Evolutionary conservation across 306 rosid species (phyloP).

Genomic region (Rosa chinensis): DNA sequence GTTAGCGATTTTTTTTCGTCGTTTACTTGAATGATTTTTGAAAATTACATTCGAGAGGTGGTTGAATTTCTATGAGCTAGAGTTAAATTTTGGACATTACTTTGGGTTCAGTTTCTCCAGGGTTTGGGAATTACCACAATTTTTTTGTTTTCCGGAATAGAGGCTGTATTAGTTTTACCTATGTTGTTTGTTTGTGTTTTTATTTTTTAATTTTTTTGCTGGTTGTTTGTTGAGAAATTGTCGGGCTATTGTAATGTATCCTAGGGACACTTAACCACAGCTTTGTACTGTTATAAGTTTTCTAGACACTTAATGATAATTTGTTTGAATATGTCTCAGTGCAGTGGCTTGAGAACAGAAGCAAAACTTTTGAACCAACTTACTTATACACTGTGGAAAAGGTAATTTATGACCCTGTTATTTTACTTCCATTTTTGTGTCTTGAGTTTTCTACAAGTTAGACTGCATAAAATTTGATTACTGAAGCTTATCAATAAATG

Average conservation of each 20-base stretch:
- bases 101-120: too few relatives aligned
- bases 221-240: too few relatives aligned
- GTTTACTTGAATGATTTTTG: too few relatives aligned
- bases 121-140: too few relatives aligned
- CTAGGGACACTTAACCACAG: background rate
- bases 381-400: constrained; percentile 93
- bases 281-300: background rate
- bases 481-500: constrained; percentile 13
- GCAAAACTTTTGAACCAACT: constrained; percentile 84
- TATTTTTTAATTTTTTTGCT: too few relatives aligned
- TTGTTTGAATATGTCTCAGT: constrained; percentile 51
- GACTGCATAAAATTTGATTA: constrained; percentile 12
- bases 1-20: too few relatives aligned
- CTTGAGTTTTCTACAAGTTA: background rate
- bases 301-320: constrained; percentile 1
- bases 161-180: too few relatives aligned
- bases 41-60: too few relatives aligned
- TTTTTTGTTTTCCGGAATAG: too few relatives aligned
- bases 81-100: too few relatives aligned
- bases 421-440: constrained; percentile 13
- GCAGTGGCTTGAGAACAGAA: constrained; percentile 80
- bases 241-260: background rate
- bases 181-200: too few relatives aligned
- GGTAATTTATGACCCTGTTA: constrained; percentile 40
- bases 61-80: too few relatives aligned